Percentiles rank a stretch among this genome's conserved stretches.
Conservation (phyloP, 2,329 filamentous ascomycete species). For the Aspergillus sergii region DNA sequence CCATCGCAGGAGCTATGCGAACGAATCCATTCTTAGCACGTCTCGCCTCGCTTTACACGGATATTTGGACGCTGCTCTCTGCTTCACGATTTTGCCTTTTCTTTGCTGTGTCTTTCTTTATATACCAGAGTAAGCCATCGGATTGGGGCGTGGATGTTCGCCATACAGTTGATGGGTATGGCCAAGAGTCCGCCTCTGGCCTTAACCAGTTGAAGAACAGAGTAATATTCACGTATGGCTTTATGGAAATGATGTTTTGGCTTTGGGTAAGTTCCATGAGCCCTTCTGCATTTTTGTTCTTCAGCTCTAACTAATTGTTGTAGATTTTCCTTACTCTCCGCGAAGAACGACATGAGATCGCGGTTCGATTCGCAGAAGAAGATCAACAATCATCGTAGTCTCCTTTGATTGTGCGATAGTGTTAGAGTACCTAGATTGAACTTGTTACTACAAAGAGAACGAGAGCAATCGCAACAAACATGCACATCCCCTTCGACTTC, state of each 20-base stretch:
- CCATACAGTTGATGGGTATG: conserved; percentile 22
- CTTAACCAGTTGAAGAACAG: conserved; percentile 78
- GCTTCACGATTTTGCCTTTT: conserved; percentile 39
- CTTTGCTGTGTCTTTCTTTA: conserved; percentile 40
- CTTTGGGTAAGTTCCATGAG: conserved; percentile 66
- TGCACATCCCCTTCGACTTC: not conserved
- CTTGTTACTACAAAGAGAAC: not conserved
- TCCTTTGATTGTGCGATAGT: not conserved
- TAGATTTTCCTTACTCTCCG: conserved; percentile 40
- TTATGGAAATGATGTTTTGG: conserved; percentile 82
- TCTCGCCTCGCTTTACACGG: conserved; percentile 38
- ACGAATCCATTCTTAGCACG: conserved; percentile 29
- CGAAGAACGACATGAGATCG: conserved; percentile 39
- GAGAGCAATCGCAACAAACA: not conserved
- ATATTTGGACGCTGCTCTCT: conserved; percentile 42
- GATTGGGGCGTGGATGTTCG: conserved; percentile 25
- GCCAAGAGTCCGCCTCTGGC: conserved; percentile 27
- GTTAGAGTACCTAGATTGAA: not conserved
- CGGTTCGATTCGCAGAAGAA: conserved; percentile 23
- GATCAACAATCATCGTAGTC: conserved; percentile 14
- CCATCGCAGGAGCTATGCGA: conserved; percentile 19
- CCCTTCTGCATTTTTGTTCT: not conserved
- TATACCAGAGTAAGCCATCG: conserved; percentile 37
- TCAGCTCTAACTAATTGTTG: conserved; percentile 12
- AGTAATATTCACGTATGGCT: conserved; percentile 80